Conservation (phyloP, 768 basidiomycete genomes). For the Tylopilus rubrobrunneus region DNA sequence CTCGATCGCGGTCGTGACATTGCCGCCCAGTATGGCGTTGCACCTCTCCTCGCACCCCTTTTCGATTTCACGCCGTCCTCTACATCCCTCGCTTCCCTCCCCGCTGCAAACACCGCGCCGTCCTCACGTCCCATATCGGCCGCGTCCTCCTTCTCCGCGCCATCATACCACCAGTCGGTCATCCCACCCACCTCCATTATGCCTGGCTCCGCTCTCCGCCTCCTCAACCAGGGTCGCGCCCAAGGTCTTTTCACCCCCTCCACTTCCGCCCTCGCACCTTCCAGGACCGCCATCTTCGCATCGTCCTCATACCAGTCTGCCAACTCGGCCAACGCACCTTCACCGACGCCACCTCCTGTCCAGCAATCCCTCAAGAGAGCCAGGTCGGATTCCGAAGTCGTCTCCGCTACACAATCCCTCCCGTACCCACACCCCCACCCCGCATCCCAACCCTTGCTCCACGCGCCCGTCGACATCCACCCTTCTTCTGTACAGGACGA, state of each 20-base stretch:
- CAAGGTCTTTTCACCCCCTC: constrained; percentile 86
- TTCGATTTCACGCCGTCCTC: constrained; percentile 90
- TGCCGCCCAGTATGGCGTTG: constrained; percentile 88
- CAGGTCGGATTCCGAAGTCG: constrained; percentile 63
- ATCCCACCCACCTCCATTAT: constrained; percentile 82
- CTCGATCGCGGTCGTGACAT: constrained; percentile 92
- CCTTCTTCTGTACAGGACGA: constrained; percentile 50
- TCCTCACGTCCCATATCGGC: constrained; percentile 66
- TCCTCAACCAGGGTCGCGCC: constrained; percentile 81
- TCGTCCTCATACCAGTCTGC: constrained; percentile 47
- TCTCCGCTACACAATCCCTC: constrained; percentile 14
- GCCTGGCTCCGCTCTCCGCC: constrained; percentile 80
- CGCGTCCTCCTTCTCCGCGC: constrained; percentile 61
- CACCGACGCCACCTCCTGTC: constrained; percentile 50
- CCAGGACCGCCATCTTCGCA: constrained; percentile 49
- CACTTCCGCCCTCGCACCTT: constrained; percentile 53
- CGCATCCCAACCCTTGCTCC: constrained; percentile 27
- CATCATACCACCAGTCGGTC: constrained; percentile 48
- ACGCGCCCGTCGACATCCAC: constrained; percentile 41
- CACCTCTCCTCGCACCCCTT: constrained; percentile 79
- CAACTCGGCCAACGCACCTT: constrained; percentile 49
- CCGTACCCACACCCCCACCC: constrained; percentile 13
- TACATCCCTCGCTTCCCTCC: constrained; percentile 64
- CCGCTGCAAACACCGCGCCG: constrained; percentile 43
- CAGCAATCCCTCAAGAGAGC: constrained; percentile 53